Evolutionary conservation across 192 early-diverging fungal species (phyloP).

Genomic region (Backusella sp.): DNA sequence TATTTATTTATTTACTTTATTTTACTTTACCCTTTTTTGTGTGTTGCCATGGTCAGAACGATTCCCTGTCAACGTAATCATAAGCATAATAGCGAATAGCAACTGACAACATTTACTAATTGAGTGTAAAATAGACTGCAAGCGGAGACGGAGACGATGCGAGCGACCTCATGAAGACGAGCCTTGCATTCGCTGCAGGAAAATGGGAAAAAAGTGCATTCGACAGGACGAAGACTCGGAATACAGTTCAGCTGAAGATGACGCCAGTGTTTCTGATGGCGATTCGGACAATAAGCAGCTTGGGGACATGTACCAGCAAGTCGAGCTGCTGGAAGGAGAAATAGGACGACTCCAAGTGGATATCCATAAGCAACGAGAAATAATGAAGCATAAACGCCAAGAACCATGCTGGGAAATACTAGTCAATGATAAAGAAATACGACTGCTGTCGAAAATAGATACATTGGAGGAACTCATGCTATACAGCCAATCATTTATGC

Average conservation of each 20-base stretch:
- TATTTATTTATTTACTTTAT: background rate
- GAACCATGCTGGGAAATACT: conserved; percentile 1
- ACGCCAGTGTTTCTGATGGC: background rate
- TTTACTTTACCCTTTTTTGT: conserved; percentile 1
- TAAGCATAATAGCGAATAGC: background rate
- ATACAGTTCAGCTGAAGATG: background rate
- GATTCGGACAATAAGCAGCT: conserved; percentile 1
- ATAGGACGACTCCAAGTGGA: background rate
- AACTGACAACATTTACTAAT: background rate
- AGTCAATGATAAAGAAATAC: conserved; percentile 7
- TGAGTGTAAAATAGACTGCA: conserved; percentile 2
- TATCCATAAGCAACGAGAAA: background rate
- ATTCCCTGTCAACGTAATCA: conserved; percentile 12
- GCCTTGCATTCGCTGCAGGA: background rate
- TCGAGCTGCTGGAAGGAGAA: background rate
- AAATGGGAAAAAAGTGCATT: conserved; percentile 5
- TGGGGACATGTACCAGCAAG: conserved; percentile 7
- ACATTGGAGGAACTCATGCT: conserved; percentile 4
- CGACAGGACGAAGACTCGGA: background rate
- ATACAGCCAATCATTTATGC: background rate
- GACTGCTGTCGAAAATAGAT: background rate
- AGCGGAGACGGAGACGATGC: conserved; percentile 2
- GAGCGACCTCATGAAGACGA: background rate
- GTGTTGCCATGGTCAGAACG: conserved; percentile 8
- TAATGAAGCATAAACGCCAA: background rate